phyloP scores from a whole-genome alignment of 2,329 filamentous ascomycete species.

The Dendrostoma leiphaemia region DNA sequence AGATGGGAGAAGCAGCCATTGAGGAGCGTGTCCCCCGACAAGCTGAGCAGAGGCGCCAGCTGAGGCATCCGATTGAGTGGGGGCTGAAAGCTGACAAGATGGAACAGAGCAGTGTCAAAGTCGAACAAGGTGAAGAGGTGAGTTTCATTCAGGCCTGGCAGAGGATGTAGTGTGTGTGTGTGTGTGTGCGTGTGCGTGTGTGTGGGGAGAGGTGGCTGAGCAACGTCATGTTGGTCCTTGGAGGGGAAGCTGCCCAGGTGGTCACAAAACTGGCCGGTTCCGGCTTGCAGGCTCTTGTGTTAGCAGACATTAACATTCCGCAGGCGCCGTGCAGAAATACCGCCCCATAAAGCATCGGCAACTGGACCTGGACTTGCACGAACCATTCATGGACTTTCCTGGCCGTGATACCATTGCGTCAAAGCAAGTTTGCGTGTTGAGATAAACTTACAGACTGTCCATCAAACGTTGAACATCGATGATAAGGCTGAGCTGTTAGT shows the following conservation, averaged over 20 bases:
- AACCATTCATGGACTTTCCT: accelerated
- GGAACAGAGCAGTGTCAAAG: background rate
- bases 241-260: background rate
- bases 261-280: background rate
- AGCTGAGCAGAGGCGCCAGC: background rate
- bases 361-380: background rate
- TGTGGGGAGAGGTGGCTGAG: background rate
- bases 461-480: background rate
- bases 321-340: background rate
- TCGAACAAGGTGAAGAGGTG: background rate
- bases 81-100: background rate
- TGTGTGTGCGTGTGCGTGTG: background rate
- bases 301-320: background rate
- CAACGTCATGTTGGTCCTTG: background rate
- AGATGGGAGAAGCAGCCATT: background rate
- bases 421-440: background rate
- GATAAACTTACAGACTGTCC: no score
- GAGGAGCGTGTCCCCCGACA: background rate
- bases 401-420: no score
- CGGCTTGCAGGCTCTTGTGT: slow-evolving; percentile 2
- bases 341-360: background rate
- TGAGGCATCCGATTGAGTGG: background rate
- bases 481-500: slow-evolving; percentile 6
- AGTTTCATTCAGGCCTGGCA: no score
- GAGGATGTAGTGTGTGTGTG: background rate